These are phyloP conservation scores for Xylaria nigripes DNA, from an alignment of 495 filamentous ascomycete species.

Conservation along the genomic window DNA sequence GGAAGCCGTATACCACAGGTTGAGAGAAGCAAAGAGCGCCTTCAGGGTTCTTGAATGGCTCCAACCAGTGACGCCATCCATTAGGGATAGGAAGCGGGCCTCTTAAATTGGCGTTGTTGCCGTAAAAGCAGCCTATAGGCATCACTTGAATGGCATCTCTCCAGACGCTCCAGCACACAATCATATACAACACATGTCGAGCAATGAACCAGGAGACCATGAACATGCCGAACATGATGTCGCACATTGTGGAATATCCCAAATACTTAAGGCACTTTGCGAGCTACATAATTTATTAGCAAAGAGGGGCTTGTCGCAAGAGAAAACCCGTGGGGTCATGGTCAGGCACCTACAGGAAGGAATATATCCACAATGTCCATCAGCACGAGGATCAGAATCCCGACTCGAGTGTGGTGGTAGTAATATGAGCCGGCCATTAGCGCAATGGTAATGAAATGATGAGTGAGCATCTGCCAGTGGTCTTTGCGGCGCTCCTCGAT, in stretches of 20 bases:
- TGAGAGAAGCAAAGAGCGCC: slow-evolving; percentile 70
- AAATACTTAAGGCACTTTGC: slow-evolving; percentile 94
- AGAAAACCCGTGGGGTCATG: background rate
- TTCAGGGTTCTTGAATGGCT: slow-evolving; percentile 58
- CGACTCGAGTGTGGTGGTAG: slow-evolving; percentile 76
- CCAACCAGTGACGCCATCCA: slow-evolving; percentile 52
- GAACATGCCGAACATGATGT: slow-evolving; percentile 78
- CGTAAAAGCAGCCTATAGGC: slow-evolving; percentile 61
- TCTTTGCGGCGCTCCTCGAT: slow-evolving; percentile 92
- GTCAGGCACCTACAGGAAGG: slow-evolving; percentile 60
- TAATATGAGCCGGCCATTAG: slow-evolving; percentile 74
- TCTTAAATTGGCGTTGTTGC: slow-evolving; percentile 38
- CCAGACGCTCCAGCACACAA: slow-evolving; percentile 73
- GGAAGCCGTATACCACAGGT: slow-evolving; percentile 63
- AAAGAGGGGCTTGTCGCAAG: background rate
- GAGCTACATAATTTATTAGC: slow-evolving; percentile 46
- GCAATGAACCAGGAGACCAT: slow-evolving; percentile 76
- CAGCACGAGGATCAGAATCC: slow-evolving; percentile 77
- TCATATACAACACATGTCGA: slow-evolving; percentile 71
- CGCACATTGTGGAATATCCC: slow-evolving; percentile 64
- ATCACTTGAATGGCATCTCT: slow-evolving; percentile 57
- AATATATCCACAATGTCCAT: slow-evolving; percentile 94
- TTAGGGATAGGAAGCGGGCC: slow-evolving; percentile 51
- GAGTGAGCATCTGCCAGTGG: slow-evolving; percentile 88
- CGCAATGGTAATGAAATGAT: slow-evolving; percentile 81